Conservation (phyloP, 768 basidiomycete species). For the Saitozyma podzolica region DNA sequence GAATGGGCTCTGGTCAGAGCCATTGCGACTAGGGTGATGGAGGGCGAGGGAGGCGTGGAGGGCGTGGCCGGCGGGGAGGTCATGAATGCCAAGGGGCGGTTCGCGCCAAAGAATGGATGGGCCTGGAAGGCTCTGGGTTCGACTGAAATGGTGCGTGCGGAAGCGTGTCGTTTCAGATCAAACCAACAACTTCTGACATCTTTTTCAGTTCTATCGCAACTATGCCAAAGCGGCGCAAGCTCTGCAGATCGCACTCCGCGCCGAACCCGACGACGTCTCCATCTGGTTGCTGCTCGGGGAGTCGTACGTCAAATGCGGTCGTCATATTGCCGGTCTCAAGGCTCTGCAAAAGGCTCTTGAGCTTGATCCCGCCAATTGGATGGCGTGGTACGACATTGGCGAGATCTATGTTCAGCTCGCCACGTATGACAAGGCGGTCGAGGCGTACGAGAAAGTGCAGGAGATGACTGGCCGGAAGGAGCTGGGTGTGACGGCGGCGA, state of each 20-base stretch:
- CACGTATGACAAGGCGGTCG: slow-evolving; percentile 72
- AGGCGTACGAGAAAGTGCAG: slow-evolving; percentile 61
- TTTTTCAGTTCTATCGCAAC: slow-evolving; percentile 54
- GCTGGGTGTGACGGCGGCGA: slow-evolving; percentile 67
- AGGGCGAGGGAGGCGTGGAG: slow-evolving; percentile 81
- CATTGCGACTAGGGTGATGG: slow-evolving; percentile 87
- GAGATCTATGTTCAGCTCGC: slow-evolving; percentile 79
- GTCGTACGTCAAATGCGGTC: slow-evolving; percentile 82
- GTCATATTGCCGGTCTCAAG: slow-evolving; percentile 85
- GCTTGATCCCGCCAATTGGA: slow-evolving; percentile 76
- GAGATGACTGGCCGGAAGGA: slow-evolving; percentile 59
- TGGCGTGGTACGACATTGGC: slow-evolving; percentile 76
- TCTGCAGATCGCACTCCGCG: slow-evolving; percentile 80
- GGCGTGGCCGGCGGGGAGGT: slow-evolving; percentile 59
- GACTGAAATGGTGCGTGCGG: slow-evolving; percentile 74
- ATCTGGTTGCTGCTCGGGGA: slow-evolving; percentile 93
- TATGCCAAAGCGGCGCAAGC: slow-evolving; percentile 75
- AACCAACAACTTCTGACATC: neutral
- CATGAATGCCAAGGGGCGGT: slow-evolving; percentile 48
- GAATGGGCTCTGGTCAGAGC: slow-evolving; percentile 97
- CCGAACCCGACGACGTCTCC: slow-evolving; percentile 70
- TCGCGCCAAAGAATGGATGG: slow-evolving; percentile 77
- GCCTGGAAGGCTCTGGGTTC: slow-evolving; percentile 96
- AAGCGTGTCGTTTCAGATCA: too few species aligned
- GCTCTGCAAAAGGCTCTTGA: slow-evolving; percentile 74